Percentiles rank a stretch among this genome's conserved stretches.
Conservation (phyloP, 2,329 filamentous ascomycete genomes). For the Penicillium expansum region DNA sequence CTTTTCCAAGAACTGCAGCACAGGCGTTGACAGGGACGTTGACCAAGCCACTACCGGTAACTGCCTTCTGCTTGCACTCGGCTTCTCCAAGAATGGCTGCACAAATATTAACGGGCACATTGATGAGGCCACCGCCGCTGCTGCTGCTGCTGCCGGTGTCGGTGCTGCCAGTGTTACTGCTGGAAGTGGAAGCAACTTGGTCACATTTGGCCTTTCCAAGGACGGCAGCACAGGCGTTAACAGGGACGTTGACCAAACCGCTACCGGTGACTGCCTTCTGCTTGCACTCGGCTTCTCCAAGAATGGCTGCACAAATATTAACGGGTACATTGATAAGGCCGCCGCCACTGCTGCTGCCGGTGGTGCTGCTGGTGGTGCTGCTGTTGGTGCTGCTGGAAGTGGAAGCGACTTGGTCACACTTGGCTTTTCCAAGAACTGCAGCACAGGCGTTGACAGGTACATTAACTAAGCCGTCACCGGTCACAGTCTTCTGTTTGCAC, state of each 20-base stretch:
- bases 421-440: constrained; percentile 25
- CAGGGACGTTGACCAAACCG: constrained; percentile 27
- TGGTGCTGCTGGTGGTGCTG: no score
- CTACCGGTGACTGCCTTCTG: constrained; percentile 15
- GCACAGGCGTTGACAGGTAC: constrained; percentile 25
- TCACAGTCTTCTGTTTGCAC: constrained; percentile 21
- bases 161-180: no score
- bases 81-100: constrained; percentile 25
- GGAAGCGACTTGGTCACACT: constrained; percentile 23
- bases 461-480: constrained; percentile 21
- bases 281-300: constrained; percentile 29
- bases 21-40: constrained; percentile 26
- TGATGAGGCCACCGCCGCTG: constrained; percentile 22
- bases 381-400: neutral
- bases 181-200: constrained; percentile 15
- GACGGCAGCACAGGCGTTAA: constrained; percentile 24
- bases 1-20: constrained; percentile 23
- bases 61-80: constrained; percentile 22
- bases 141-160: no score
- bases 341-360: no score
- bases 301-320: constrained; percentile 28
- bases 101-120: constrained; percentile 30
- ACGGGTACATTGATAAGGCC: constrained; percentile 27
- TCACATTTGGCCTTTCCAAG: constrained; percentile 27
- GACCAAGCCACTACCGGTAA: constrained; percentile 20